Conservation (phyloP, 2,329 filamentous ascomycete species). For the Thelonectria olida region DNA sequence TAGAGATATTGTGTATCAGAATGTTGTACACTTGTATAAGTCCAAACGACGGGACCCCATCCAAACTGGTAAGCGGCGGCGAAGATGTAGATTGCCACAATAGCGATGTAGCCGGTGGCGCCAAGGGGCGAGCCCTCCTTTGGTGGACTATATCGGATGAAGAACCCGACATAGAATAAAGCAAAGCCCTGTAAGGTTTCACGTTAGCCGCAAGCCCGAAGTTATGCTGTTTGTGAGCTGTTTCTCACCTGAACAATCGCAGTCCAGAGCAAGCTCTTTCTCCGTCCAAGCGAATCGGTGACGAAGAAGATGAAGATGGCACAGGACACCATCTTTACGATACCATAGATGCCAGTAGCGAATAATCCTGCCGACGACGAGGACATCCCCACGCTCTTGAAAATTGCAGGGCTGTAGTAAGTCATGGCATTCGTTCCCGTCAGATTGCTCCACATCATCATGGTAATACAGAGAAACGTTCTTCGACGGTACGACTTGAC, state of each 20-base stretch:
- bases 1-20: too few relatives aligned
- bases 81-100: constrained; percentile 18
- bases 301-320: constrained; percentile 11
- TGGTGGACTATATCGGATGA: constrained; percentile 18
- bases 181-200: constrained; percentile 7
- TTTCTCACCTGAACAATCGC: constrained; percentile 18
- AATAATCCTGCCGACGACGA: constrained; percentile 14
- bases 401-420: constrained; percentile 10
- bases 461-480: constrained; percentile 63
- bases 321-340: constrained; percentile 16
- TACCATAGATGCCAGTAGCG: constrained; percentile 16
- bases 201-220: neutral
- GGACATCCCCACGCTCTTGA: constrained; percentile 17
- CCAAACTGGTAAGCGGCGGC: constrained; percentile 13
- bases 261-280: constrained; percentile 23
- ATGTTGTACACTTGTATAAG: neutral
- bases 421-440: constrained; percentile 44
- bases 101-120: constrained; percentile 16
- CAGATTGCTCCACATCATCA: constrained; percentile 70
- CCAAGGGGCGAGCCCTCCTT: neutral
- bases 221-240: neutral
- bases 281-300: constrained; percentile 12
- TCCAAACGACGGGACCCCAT: constrained; percentile 20
- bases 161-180: constrained; percentile 22
- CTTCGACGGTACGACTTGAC: constrained; percentile 66